Evolutionary conservation across 2,329 filamentous ascomycete genomes (phyloP).

Genomic region (Stagonosporopsis chrysanthemi): DNA sequence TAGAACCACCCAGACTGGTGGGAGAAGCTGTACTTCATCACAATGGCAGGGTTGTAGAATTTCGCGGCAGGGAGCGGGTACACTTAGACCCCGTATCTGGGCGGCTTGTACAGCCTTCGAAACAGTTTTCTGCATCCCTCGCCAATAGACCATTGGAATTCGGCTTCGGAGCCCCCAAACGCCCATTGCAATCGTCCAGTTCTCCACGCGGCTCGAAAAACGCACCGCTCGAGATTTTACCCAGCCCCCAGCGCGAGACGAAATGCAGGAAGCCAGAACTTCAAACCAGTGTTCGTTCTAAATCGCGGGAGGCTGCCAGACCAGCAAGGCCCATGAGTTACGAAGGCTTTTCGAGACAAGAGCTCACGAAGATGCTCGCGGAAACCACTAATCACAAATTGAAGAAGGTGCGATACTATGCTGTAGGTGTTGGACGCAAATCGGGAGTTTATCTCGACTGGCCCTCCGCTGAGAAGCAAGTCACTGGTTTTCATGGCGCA

Average conservation of each 20-base stretch:
- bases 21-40: background rate
- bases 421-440: conserved; percentile 62
- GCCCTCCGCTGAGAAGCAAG: conserved; percentile 73
- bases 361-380: conserved; percentile 72
- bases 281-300: conserved; percentile 64
- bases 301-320: background rate
- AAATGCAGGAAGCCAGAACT: background rate
- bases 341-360: conserved; percentile 4
- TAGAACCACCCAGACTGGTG: background rate
- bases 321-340: background rate
- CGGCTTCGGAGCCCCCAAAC: background rate
- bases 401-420: conserved; percentile 63
- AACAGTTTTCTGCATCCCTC: background rate
- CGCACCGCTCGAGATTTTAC: conserved; percentile 2
- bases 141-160: background rate
- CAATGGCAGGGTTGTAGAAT: too few relatives aligned
- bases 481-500: conserved; percentile 73
- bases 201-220: conserved; percentile 1
- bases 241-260: conserved; percentile 22
- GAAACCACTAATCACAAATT: conserved; percentile 54
- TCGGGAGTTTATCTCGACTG: conserved; percentile 71
- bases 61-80: background rate
- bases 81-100: background rate
- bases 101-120: background rate
- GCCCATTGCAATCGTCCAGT: background rate